phyloP scores from a whole-genome alignment of 768 basidiomycete genomes.

The Cyclocybe aegerita region DNA sequence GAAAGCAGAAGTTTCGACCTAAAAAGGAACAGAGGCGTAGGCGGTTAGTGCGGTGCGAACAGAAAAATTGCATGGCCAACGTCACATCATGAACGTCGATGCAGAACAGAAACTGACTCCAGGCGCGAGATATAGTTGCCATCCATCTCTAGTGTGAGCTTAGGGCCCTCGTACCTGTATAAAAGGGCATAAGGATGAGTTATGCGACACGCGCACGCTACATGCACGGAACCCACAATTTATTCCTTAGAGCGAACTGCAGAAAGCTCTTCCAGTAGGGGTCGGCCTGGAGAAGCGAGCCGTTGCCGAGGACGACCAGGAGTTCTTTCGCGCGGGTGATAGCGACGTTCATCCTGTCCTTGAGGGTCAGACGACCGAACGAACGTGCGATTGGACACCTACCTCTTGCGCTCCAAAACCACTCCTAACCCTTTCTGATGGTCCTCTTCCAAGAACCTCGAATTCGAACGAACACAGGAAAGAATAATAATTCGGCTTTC shows the following conservation, averaged over 20 bases:
- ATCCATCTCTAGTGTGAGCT: constrained; percentile 41
- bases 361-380: not conserved
- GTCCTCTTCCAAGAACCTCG: constrained; percentile 49
- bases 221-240: constrained; percentile 31
- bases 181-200: not conserved
- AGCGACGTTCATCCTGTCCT: constrained; percentile 49
- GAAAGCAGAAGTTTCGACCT: constrained; percentile 19
- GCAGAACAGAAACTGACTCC: constrained; percentile 32
- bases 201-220: not conserved
- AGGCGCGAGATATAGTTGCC: constrained; percentile 49
- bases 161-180: constrained; percentile 43
- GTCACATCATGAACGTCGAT: not conserved
- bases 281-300: constrained; percentile 38
- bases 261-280: constrained; percentile 53
- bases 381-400: constrained; percentile 5
- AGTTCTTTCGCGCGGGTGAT: constrained; percentile 56
- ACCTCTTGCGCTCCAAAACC: constrained; percentile 48
- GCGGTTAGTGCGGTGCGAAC: constrained; percentile 6
- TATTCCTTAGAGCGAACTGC: constrained; percentile 46
- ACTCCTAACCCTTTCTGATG: constrained; percentile 43
- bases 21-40: not conserved
- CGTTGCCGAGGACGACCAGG: constrained; percentile 49
- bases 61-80: not conserved
- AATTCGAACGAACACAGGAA: constrained; percentile 46
- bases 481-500: constrained; percentile 51